A percentile compares a stretch with the other conserved stretches of the same genome.
These are phyloP conservation scores for Pichia cephalocereana DNA, from an alignment of 805 yeast genomes.

Conservation along the genomic window DNA sequence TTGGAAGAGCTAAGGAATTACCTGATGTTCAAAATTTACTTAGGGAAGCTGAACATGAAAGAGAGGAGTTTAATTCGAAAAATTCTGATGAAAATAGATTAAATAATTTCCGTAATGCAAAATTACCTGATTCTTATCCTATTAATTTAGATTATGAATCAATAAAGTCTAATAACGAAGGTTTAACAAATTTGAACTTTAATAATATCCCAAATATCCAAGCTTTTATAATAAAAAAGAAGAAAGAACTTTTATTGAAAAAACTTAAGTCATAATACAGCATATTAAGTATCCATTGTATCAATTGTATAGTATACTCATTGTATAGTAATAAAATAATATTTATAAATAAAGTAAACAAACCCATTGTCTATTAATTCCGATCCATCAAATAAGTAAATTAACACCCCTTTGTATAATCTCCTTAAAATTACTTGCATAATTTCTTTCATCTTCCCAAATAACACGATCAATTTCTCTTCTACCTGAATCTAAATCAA, in stretches of 20 bases:
- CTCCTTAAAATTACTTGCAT: slow-evolving; percentile 26
- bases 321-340: not conserved
- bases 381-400: slow-evolving; percentile 14
- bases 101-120: not conserved
- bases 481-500: slow-evolving; percentile 78
- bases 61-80: not conserved
- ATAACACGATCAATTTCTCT: slow-evolving; percentile 72
- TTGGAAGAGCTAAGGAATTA: slow-evolving; percentile 75
- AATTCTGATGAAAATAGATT: not conserved
- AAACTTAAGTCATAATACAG: too few species aligned
- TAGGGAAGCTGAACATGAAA: slow-evolving; percentile 23
- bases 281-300: too few species aligned
- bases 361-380: too few species aligned
- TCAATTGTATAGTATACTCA: too few species aligned
- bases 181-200: too few species aligned
- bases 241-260: not conserved
- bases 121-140: not conserved
- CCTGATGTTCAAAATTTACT: slow-evolving; percentile 56
- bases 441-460: slow-evolving; percentile 63
- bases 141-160: too few species aligned
- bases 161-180: too few species aligned
- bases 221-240: not conserved
- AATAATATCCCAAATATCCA: slow-evolving; percentile 1
- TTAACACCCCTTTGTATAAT: slow-evolving; percentile 18
- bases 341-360: too few species aligned